Evolutionary conservation across 2,329 filamentous ascomycete genomes (phyloP), one percentile per base, ranked within the genome.

Genomic region (Laburnicola sp.): DNA sequence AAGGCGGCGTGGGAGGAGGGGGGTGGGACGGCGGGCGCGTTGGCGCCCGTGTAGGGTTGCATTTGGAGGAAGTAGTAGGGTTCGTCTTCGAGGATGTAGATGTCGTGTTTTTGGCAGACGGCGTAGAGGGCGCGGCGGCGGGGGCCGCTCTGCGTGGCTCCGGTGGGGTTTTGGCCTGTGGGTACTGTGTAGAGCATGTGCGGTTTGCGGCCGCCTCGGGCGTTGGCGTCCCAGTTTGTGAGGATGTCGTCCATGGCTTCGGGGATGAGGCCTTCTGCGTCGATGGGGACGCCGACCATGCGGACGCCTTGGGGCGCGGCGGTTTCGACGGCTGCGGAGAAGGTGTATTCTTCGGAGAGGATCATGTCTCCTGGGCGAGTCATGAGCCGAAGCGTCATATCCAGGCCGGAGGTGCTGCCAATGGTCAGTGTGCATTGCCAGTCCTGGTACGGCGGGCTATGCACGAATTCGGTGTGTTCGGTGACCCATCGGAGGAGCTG

Each of bases 31-130:
- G 78, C 73, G 0, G 80, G 72, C 11, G 78, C 73, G 57, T 79
- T 72, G 28, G 78, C 74, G 10, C 82, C 80, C 1, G 80, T 80
- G 74, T 91, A 93, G 0, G 87, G 84, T 62, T 89, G 84, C 87
- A 91, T 89, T 74, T 96, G 92, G 31, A 96, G 80, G 76, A 93
- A 96, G 75, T 95, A 96, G 76, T 96, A 96, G 1, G 92, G 92
- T 70, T 96, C 92, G 69, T 96, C 92, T 76, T 97, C 92, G 60
- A 96, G 77, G 67, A 97, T 92, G 75, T 84, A 88, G 35, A 96
- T 66, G 67, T 96, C 89, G 72, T 96, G 90, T 75, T 90, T 91
- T 69, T 87, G 86, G 28, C 87, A 88, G 10, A 96, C 81, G 31
- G 78, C 78, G 74, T 96, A 96, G 39, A 96, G 80, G 22, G 84